Percentiles rank a stretch among this genome's conserved stretches.
Evolutionary conservation across 2,329 filamentous ascomycete species (phyloP).

Genomic region (Scopulariopsis brevicaulis): DNA sequence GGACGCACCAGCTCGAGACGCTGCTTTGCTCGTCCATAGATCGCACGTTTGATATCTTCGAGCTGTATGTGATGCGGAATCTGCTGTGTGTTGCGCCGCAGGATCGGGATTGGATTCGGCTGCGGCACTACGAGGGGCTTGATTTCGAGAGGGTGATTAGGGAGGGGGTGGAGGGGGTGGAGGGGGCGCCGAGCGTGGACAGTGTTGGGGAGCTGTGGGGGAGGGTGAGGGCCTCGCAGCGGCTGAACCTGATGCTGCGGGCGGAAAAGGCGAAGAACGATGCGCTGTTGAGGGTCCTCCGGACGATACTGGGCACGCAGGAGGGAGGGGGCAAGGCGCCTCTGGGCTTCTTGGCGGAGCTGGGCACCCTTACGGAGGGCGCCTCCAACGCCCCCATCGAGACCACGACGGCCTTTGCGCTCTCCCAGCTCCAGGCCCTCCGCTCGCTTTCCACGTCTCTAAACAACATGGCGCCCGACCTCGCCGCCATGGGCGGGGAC

Average conservation of each 20-base stretch:
- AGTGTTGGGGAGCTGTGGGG: slow-evolving; percentile 60
- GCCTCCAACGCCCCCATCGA: slow-evolving; percentile 45
- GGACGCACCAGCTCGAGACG: slow-evolving; percentile 75
- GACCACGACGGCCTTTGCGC: slow-evolving; percentile 65
- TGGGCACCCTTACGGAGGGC: slow-evolving; percentile 36
- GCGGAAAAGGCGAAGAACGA: slow-evolving; percentile 64
- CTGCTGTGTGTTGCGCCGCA: slow-evolving; percentile 59
- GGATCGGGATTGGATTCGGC: slow-evolving; percentile 66
- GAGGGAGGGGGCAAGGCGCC: slow-evolving; percentile 15
- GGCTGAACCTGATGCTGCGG: slow-evolving; percentile 57
- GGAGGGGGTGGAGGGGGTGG: slow-evolving; percentile 14
- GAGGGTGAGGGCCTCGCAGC: slow-evolving; percentile 67
- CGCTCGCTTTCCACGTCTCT: slow-evolving; percentile 52
- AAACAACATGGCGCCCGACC: slow-evolving; percentile 52
- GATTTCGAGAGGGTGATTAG: slow-evolving; percentile 25
- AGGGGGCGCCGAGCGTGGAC: slow-evolving; percentile 44
- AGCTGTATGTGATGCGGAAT: slow-evolving; percentile 85
- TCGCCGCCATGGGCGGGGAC: slow-evolving; percentile 23
- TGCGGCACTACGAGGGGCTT: slow-evolving; percentile 73
- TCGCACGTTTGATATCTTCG: slow-evolving; percentile 75
- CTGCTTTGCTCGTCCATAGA: slow-evolving; percentile 72
- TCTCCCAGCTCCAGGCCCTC: slow-evolving; percentile 74
- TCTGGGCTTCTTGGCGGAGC: slow-evolving; percentile 47
- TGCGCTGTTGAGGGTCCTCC: slow-evolving; percentile 54
- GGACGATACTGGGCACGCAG: slow-evolving; percentile 11